A percentile compares a stretch with the other conserved stretches of the same genome.
Conservation (phyloP, 768 basidiomycete genomes). For the Pleurotus citrinopileatus region DNA sequence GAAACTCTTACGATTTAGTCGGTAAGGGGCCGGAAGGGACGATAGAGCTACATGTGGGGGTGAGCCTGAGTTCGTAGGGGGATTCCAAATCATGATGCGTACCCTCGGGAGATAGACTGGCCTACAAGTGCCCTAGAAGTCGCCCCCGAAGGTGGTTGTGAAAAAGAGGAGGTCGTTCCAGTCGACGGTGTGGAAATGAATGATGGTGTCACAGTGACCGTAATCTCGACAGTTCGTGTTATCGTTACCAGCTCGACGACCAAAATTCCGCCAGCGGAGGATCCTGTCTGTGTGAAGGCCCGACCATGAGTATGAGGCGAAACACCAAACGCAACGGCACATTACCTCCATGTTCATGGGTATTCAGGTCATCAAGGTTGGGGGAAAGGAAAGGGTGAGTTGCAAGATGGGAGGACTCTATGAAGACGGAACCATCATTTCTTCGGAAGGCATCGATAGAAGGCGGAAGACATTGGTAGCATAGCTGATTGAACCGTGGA, state of each 20-base stretch:
- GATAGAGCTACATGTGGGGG: no score
- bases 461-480: no score
- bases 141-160: neutral
- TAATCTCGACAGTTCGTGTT: neutral
- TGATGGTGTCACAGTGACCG: neutral
- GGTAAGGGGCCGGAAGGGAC: no score
- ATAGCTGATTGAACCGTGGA: no score
- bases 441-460: no score
- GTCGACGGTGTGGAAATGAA: neutral
- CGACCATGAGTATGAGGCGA: no score
- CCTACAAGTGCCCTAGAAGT: neutral
- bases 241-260: neutral
- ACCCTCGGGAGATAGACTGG: neutral
- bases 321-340: no score
- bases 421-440: neutral
- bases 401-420: neutral
- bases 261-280: neutral
- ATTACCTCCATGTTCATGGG: neutral
- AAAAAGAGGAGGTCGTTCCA: neutral
- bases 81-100: no score
- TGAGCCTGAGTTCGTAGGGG: no score
- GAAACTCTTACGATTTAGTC: no score
- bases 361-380: neutral
- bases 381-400: neutral
- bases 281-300: neutral